Evolutionary conservation across 2,329 filamentous ascomycete species (phyloP), one percentile per base, ranked within the genome.

Genomic region (Fusarium sp.): DNA sequence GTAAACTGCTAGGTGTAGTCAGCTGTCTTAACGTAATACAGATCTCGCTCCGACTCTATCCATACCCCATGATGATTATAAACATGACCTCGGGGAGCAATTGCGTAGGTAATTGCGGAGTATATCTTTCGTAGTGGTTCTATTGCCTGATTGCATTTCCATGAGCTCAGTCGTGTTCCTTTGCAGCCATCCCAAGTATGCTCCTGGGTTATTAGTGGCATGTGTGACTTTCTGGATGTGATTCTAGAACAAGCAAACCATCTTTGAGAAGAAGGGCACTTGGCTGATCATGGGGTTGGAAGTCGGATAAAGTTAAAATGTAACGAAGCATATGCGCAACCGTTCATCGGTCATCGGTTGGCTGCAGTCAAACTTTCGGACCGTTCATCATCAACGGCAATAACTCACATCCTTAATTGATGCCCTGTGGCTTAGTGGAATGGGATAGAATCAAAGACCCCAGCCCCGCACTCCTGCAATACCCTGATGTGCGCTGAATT

Each of bases 331-430:
- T 30, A n/a, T 67, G 58, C 58, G 38, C 33, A 39, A 12, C 65
- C 58, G 65, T 69, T 69, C 51, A 33, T 45, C 24, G 35, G 26
- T 30, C 39, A 58, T 41, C 42, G 50, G 57, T 30, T 68, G 56
- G 50, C 42, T 68, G 48, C 33, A 39, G 22, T 36, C 18, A 61
- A 65, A 48, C 54, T 65, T 55, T 38, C 33, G 44, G 60, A 36
- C 56, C 53, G 53, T 35, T 56, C 53, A 50, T 31, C 22, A 24
- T 50, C 47, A 72, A 73, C 70, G 70, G 70, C 51, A 56, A 56
- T 48, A 53, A 45, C 30, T 20, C 18, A 28, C 28, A 31, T 31
- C 15, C 14, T 30, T 44, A 42, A 30, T 30, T 24, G 30, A 28
- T 42, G n/a, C 35, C 53, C 53, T 53, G 56, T 59, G 36, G 48